Conservation (phyloP, 1,284 basidiomycete genomes). For the Puccinia hordei region DNA sequence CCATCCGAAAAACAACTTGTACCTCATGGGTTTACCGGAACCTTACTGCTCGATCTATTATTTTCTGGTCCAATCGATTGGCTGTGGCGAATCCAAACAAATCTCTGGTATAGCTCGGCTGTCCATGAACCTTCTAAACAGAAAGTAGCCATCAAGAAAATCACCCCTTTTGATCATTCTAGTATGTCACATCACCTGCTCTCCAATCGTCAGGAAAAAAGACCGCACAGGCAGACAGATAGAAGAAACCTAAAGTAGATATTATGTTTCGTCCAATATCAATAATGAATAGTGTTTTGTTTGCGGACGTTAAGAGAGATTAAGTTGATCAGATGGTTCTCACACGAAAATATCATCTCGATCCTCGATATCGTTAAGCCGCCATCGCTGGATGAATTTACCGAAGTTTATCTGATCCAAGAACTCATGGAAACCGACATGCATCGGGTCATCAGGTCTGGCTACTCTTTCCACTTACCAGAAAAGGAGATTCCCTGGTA, state of each 20-base stretch:
- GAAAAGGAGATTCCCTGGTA: not conserved
- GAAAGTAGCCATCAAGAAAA: slow-evolving; percentile 52
- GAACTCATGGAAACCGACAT: slow-evolving; percentile 58
- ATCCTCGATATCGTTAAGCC: slow-evolving; percentile 56
- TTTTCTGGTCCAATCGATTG: not conserved
- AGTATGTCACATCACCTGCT: slow-evolving; percentile 5
- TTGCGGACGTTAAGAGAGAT: slow-evolving; percentile 50
- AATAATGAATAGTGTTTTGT: slow-evolving; percentile 37
- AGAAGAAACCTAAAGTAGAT: not conserved
- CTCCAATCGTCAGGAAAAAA: not conserved
- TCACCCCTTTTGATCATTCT: slow-evolving; percentile 51
- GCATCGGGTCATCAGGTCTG: slow-evolving; percentile 56
- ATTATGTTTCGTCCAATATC: not conserved
- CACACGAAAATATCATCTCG: slow-evolving; percentile 82
- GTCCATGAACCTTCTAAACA: slow-evolving; percentile 44
- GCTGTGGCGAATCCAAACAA: not conserved
- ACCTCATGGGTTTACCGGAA: not conserved
- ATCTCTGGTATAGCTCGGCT: slow-evolving; percentile 30
- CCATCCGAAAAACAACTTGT: not conserved
- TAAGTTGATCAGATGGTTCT: slow-evolving; percentile 79
- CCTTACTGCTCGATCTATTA: not conserved
- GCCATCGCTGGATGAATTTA: slow-evolving; percentile 52
- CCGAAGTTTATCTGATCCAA: slow-evolving; percentile 57
- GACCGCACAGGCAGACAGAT: too few species aligned
- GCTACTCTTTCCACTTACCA: not conserved